These are phyloP conservation scores for Aureobasidium sp. DNA, from an alignment of 2,329 filamentous ascomycete genomes.

Conservation along the genomic window DNA sequence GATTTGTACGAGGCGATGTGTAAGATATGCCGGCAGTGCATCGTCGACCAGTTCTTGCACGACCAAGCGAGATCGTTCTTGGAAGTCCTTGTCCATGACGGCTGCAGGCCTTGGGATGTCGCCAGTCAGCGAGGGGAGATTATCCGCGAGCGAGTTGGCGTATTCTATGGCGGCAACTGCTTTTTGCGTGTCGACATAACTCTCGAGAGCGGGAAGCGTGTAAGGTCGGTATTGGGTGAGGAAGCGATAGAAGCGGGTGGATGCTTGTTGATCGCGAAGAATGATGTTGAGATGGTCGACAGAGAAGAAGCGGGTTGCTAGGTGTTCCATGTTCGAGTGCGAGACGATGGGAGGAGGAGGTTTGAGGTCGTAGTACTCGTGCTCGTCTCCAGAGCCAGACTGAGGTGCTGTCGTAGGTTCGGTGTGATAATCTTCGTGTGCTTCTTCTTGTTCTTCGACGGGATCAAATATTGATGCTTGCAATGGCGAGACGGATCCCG, in stretches of 20 bases:
- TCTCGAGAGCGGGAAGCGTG: slow-evolving; percentile 36
- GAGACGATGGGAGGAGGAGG: slow-evolving; percentile 40
- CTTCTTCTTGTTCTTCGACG: slow-evolving; percentile 7
- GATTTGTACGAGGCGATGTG: slow-evolving; percentile 41
- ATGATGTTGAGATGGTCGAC: slow-evolving; percentile 47
- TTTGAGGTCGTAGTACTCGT: slow-evolving; percentile 42
- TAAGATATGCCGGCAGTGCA: slow-evolving; percentile 47
- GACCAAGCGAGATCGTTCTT: slow-evolving; percentile 34
- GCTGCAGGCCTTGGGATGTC: slow-evolving; percentile 36
- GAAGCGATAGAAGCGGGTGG: slow-evolving; percentile 42
- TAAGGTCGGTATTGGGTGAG: slow-evolving; percentile 43
- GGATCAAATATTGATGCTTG: slow-evolving; percentile 31
- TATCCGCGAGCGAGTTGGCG: slow-evolving; percentile 47
- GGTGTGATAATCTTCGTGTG: slow-evolving; percentile 17
- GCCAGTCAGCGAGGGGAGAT: slow-evolving; percentile 31
- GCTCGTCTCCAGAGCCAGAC: slow-evolving; percentile 28
- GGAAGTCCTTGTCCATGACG: slow-evolving; percentile 41
- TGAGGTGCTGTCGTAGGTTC: slow-evolving; percentile 30
- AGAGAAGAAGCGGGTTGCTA: slow-evolving; percentile 46
- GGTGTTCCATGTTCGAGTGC: slow-evolving; percentile 37
- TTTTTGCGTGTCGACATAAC: slow-evolving; percentile 46
- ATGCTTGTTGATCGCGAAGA: slow-evolving; percentile 40
- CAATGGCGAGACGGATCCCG: slow-evolving; percentile 3
- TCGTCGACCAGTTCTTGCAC: slow-evolving; percentile 43
- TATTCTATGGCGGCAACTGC: slow-evolving; percentile 48